Evolutionary conservation across 2,329 filamentous ascomycete genomes (phyloP).

Genomic region (Tolypocladium amazonense): DNA sequence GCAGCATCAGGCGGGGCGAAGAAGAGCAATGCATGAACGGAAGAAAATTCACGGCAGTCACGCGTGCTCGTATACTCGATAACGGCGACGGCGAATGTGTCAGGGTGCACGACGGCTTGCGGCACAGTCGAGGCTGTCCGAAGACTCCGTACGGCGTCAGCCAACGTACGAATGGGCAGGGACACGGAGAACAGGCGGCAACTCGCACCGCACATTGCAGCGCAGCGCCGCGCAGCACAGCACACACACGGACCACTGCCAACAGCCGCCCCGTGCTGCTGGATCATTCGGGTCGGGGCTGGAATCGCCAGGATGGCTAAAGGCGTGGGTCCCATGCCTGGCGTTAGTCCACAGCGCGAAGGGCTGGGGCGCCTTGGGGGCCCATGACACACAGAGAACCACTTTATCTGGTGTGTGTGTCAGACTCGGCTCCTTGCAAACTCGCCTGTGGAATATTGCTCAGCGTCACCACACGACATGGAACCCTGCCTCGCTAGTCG

Average conservation of each 20-base stretch:
- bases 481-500: conserved; percentile 20
- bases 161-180: background rate
- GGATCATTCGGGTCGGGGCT: conserved; percentile 2
- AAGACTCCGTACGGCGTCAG: background rate
- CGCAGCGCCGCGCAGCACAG: background rate
- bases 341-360: conserved; percentile 18
- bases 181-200: background rate
- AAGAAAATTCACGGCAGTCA: background rate
- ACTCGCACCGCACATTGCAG: background rate
- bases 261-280: background rate
- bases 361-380: conserved; percentile 9
- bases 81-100: background rate
- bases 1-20: background rate
- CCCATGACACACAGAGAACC: conserved; percentile 21
- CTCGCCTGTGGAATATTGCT: conserved; percentile 39
- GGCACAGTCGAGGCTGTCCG: conserved; percentile 7
- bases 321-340: conserved; percentile 8
- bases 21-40: background rate
- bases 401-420: conserved; percentile 38
- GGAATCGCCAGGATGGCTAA: conserved; percentile 6
- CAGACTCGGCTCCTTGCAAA: conserved; percentile 24
- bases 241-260: background rate
- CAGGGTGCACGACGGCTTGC: background rate
- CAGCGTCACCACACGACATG: conserved; percentile 29
- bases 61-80: background rate